Percentiles rank a stretch among this genome's conserved stretches.
These are phyloP conservation scores for Mortierella sp. DNA, from an alignment of 371 early-diverging fungal species.

Conservation along the genomic window DNA sequence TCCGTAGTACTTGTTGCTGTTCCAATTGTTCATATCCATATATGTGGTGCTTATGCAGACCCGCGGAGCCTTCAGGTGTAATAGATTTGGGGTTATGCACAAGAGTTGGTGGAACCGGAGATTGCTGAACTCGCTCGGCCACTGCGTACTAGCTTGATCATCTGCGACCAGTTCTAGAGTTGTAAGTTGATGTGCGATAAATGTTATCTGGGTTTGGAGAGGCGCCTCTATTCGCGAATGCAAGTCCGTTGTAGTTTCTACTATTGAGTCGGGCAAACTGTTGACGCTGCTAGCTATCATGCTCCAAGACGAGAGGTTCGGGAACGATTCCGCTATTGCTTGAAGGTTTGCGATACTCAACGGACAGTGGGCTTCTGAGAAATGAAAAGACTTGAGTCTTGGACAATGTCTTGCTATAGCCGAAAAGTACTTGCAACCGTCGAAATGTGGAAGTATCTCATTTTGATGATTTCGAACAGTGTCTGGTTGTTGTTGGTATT, in stretches of 20 bases:
- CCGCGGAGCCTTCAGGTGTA: neutral
- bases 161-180: neutral
- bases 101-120: neutral
- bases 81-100: neutral
- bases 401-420: neutral
- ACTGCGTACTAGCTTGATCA: neutral
- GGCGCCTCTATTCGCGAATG: neutral
- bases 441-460: neutral
- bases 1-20: neutral
- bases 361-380: neutral
- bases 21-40: neutral
- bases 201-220: neutral
- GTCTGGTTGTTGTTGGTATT: neutral
- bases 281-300: neutral
- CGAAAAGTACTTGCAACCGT: neutral
- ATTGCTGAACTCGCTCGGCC: neutral
- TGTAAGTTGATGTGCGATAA: neutral
- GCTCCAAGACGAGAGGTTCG: neutral
- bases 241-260: neutral
- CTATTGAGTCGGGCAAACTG: neutral
- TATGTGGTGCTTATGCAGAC: neutral
- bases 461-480: neutral
- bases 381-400: neutral
- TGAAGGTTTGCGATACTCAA: neutral
- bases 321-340: neutral